Evolutionary conservation across 192 early-diverging fungal species (phyloP).

Genomic region (Cladochytrium replicatum): DNA sequence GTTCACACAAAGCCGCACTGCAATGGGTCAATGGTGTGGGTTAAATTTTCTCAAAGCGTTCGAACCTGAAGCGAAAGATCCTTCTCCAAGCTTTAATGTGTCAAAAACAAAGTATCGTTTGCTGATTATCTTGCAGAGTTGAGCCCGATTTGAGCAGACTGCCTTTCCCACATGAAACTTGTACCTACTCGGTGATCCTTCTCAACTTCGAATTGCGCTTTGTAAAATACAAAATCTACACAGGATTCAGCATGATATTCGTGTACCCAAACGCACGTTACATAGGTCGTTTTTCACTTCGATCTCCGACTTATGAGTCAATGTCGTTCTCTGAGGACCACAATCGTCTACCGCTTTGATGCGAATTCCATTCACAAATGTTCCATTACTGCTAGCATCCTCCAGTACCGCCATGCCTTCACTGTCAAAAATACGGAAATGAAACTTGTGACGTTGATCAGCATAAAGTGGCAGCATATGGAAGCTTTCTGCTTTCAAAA

Average conservation of each 20-base stretch:
- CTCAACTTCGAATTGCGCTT: background rate
- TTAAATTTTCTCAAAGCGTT: background rate
- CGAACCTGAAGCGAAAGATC: constrained; percentile 15
- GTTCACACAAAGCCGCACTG: constrained; percentile 12
- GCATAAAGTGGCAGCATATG: background rate
- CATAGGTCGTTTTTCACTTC: constrained; percentile 10
- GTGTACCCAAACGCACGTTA: background rate
- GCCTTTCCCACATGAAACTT: too few species aligned
- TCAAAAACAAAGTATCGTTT: constrained; percentile 11
- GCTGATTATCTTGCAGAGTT: constrained; percentile 9
- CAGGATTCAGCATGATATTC: background rate
- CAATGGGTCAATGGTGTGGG: background rate
- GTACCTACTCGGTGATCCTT: too few species aligned
- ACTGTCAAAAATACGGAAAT: too few species aligned
- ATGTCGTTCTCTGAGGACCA: background rate
- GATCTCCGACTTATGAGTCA: constrained; percentile 8
- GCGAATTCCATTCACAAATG: constrained; percentile 3
- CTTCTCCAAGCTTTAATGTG: constrained; percentile 2
- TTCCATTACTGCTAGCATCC: constrained; percentile 7
- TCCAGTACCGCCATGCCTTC: constrained; percentile 11
- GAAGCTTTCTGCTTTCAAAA: too few species aligned
- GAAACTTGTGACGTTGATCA: background rate
- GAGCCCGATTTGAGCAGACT: too few species aligned
- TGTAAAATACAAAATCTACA: constrained; percentile 7
- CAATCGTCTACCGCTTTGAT: constrained; percentile 1